Evolutionary conservation across 2,329 filamentous ascomycete genomes (phyloP), one percentile per base, ranked within the genome.

Genomic region (Pyricularia pennisetigena): DNA sequence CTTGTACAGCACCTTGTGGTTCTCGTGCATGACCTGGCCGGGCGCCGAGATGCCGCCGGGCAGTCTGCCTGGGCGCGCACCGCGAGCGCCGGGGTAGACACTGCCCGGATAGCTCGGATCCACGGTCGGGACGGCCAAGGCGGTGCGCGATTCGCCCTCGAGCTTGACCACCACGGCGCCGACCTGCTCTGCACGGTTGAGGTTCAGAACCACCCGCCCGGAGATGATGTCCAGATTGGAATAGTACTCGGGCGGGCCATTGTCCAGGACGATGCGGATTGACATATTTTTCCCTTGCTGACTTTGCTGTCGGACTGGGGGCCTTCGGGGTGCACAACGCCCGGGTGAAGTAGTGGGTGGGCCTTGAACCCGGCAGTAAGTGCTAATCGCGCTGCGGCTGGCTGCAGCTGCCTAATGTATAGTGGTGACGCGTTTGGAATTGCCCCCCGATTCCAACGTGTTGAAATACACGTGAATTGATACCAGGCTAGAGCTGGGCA

Each of bases 161-260:
- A 95, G 86, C 81, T 95, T 95, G 74, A 94, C 91, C 54, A 92
- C 82, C 71, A 95, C 88, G 67, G 88, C 90, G 65, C 87, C 86
- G 66, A 94, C 83, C 68, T 85, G 82, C 76, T 94, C 91, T 68
- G 90, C 80, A 71, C 89, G 90, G 67, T 85, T 87, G 71, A 89
- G 78, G 24, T 74, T 76, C 32, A 90, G 77, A 66, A 87, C 74
- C 30, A 89, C 79, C 69, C 83, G 82, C 68, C 92, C 92, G 32
- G 82, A 83, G 69, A 95, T 85, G 70, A 85, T 80, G 77, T 94
- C 92, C 73, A 94, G 87, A 75, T 94, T 94, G 67, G 92, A 94
- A 78, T 90, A 92, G 81, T 90, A 90, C 72, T 88, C 84, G 71
- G 88, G 88, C 66, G 85, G 84, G 73, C 87, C 83, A 41, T 67